Evolutionary conservation across 192 early-diverging fungal genomes (phyloP), one percentile per base, ranked within the genome.

Genomic region (Entrophospora sp.): DNA sequence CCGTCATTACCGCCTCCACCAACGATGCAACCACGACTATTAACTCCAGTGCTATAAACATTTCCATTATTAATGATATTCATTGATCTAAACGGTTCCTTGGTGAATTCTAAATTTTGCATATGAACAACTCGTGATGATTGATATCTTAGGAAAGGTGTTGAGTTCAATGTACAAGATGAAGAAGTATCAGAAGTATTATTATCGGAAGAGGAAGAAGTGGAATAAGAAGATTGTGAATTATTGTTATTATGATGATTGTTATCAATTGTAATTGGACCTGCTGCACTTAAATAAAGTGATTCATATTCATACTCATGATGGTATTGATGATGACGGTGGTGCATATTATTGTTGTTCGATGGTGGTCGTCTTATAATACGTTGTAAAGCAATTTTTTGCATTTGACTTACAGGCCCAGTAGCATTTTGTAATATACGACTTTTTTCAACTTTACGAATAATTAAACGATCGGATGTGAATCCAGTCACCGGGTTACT

Each of bases 401-500:
- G 89, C 89, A 91, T 89, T 73, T 91, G 89, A 66, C 87, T 88
- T 42, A 91, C 83, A 7, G 87, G 85, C 2, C 86, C 87, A 56
- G 71, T 72, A 2, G 87, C 85, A 55, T 76, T 71, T 51, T 80
- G 73, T 25, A 81, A 79, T 35, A 89, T 81, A 1, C 81, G 76
- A 2, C 86, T 86, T 46, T 87, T 87, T 64, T 91, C 89, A 14
- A 91, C 88, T 67, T 89, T 89, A 73, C 85, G 84, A 44, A 91
- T 83, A 25, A 91, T 79, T 70, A 91, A 73, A 5, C 80, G 79
- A 34, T 87, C 86, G 13, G 89, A 87, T 49, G 72, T 69, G n/a
- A 87, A 69, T 35, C 85, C 86, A 5, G 82, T 85, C 10, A 72
- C 69, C 18, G 81, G 73, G 70, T 89, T 86, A 18, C 81, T 79